Base-by-base conservation (phyloP, 805 yeast species). In the Nakazawaea laoshanensis region DNA sequence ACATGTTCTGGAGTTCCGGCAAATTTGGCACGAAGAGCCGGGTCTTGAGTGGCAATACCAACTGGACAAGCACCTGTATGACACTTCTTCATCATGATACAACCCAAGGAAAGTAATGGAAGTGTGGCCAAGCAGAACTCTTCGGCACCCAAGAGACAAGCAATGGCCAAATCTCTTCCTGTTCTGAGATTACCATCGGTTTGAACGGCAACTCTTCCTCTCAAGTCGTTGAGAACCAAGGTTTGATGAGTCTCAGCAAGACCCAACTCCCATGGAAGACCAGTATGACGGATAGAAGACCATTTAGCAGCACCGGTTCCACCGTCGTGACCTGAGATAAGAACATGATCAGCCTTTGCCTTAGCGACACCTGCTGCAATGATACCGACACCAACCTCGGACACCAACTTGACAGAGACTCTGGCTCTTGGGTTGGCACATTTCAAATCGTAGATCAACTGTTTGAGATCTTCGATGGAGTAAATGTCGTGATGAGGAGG, bases 231-330 rank as follows among this genome's bases (percentile, higher is more conserved):
- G 57, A 89, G 69, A 4, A 89, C 98, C 50, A 89, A 68, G 18
- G 98, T 92, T 67, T 89, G 98, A 55, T 89, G 98, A 14, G 97
- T 82, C 65, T 89, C 98, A 38, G 97, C 97, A 42, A 89, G 71
- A 53, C 98, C 98, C 48, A 89, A 72, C 61, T 89, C 98, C 98
- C 98, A 89, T 30, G 98, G 97, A 45, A 89, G 70, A 61, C 98
- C 97, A 38, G 98, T 96, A 55, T 88, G 79, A 57, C 88, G 88
- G 55, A 89, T 87, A 55, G 95, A 92, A 14, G 96, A 88, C 86
- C 94, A 85, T 58, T 94, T 76, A 39, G 96, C 89, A 39, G 98
- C 98, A 77, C 98, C 98, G 38, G 98, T 89, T 67, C 98, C 98
- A 74, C 98, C 98, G 60, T 89, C 97, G 53, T 94, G 96, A 50